Percentiles rank a stretch among this genome's conserved stretches.
Conservation (phyloP, 1,139 yeast species). For the Tardiomyces digboiensis region DNA sequence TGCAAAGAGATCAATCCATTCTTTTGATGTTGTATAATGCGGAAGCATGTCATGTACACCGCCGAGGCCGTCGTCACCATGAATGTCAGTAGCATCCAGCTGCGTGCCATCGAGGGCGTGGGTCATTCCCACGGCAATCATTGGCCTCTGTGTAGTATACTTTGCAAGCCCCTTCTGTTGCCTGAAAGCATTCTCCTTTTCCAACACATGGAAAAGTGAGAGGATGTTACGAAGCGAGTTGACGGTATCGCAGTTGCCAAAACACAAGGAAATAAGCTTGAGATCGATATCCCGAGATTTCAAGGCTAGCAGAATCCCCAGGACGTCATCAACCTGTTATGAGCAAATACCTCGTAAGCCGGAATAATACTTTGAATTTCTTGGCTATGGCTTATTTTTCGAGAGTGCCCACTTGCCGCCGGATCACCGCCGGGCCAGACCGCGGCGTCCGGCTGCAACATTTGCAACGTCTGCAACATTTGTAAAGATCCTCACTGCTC, state of each 20-base stretch:
- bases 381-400: too few species aligned
- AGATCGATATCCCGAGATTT: constrained; percentile 23
- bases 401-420: too few species aligned
- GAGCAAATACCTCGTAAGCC: too few species aligned
- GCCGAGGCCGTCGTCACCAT: constrained; percentile 34
- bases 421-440: neutral
- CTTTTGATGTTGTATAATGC: constrained; percentile 24
- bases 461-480: too few species aligned
- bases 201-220: constrained; percentile 27
- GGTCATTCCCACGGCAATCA: constrained; percentile 26
- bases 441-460: too few species aligned
- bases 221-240: constrained; percentile 28
- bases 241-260: constrained; percentile 30
- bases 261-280: constrained; percentile 29
- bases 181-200: constrained; percentile 21
- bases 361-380: too few species aligned
- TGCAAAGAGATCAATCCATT: constrained; percentile 20
- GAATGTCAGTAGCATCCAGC: constrained; percentile 32
- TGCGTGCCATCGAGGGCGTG: constrained; percentile 24
- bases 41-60: constrained; percentile 29
- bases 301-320: constrained; percentile 31
- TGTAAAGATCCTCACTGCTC: neutral
- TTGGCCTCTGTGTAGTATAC: constrained; percentile 22
- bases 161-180: constrained; percentile 11
- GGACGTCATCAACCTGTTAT: constrained; percentile 27